phyloP scores from a whole-genome alignment of 1,284 basidiomycete genomes.

The Puccinia triticina region DNA sequence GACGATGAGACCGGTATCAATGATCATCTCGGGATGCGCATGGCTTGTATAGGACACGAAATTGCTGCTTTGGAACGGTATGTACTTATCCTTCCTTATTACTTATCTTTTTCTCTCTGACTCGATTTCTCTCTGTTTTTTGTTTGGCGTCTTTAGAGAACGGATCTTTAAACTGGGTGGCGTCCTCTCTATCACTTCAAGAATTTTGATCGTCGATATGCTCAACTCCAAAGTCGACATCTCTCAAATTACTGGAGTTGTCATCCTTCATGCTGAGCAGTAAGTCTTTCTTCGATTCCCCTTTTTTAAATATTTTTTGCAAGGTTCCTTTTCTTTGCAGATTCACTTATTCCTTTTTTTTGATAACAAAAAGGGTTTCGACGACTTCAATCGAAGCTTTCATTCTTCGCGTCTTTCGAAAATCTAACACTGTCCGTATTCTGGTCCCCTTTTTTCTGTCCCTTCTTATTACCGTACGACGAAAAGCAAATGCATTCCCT shows the following conservation, averaged over 20 bases:
- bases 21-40: slow-evolving; percentile 83
- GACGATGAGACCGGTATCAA: slow-evolving; percentile 90
- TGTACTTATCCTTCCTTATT: slow-evolving; percentile 54
- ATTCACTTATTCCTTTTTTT: not conserved
- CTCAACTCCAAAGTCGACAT: slow-evolving; percentile 80
- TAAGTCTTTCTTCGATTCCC: slow-evolving; percentile 61
- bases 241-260: slow-evolving; percentile 82
- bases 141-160: slow-evolving; percentile 65
- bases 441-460: not conserved
- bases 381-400: slow-evolving; percentile 84
- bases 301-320: not conserved
- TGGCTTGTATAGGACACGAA: slow-evolving; percentile 83
- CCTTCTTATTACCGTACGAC: not conserved
- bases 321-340: not conserved
- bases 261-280: slow-evolving; percentile 92
- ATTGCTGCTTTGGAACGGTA: slow-evolving; percentile 78
- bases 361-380: slow-evolving; percentile 68
- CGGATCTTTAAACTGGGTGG: slow-evolving; percentile 83
- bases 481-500: too few species aligned
- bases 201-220: slow-evolving; percentile 94
- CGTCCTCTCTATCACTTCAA: slow-evolving; percentile 85
- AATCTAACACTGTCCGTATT: slow-evolving; percentile 69
- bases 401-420: slow-evolving; percentile 82
- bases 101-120: not conserved
- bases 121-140: not conserved